These are phyloP conservation scores for Nemania diffusa DNA, from an alignment of 2,329 filamentous ascomycete species.

Conservation along the genomic window DNA sequence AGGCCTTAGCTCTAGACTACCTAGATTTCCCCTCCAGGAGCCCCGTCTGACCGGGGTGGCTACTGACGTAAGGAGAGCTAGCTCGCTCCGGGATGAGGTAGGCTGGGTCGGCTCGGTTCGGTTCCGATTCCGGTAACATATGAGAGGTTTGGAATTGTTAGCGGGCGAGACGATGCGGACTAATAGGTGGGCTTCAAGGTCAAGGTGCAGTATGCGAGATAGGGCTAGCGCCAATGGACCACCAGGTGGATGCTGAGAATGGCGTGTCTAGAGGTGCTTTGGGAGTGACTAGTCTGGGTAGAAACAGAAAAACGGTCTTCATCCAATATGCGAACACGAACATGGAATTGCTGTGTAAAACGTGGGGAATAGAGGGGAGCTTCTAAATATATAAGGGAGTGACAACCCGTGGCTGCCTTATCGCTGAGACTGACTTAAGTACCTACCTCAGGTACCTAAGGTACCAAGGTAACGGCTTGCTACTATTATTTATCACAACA, in stretches of 20 bases:
- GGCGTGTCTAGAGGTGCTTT: not conserved
- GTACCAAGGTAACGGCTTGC: not conserved
- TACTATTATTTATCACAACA: slow-evolving; percentile 4
- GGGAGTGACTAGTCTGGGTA: not conserved
- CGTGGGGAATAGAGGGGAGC: not conserved
- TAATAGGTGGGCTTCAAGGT: slow-evolving; percentile 10
- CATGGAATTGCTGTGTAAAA: not conserved
- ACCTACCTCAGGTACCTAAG: too few species aligned
- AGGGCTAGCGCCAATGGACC: not conserved
- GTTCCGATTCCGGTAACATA: not conserved
- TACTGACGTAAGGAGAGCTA: not conserved
- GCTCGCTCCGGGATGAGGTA: not conserved
- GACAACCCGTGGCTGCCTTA: too few species aligned
- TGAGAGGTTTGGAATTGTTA: not conserved
- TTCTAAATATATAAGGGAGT: not conserved
- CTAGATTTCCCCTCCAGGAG: slow-evolving; percentile 2
- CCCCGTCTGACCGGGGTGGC: not conserved
- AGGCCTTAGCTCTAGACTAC: not conserved
- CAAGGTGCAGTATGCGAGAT: not conserved
- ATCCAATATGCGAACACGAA: not conserved
- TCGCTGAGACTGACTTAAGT: too few species aligned
- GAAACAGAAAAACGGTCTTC: too few species aligned
- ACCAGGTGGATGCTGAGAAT: not conserved
- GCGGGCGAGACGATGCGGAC: too few species aligned
- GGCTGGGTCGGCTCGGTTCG: not conserved